Evolutionary conservation across 805 yeast genomes (phyloP).

Genomic region (Vanderwaltozyma polyspora): DNA sequence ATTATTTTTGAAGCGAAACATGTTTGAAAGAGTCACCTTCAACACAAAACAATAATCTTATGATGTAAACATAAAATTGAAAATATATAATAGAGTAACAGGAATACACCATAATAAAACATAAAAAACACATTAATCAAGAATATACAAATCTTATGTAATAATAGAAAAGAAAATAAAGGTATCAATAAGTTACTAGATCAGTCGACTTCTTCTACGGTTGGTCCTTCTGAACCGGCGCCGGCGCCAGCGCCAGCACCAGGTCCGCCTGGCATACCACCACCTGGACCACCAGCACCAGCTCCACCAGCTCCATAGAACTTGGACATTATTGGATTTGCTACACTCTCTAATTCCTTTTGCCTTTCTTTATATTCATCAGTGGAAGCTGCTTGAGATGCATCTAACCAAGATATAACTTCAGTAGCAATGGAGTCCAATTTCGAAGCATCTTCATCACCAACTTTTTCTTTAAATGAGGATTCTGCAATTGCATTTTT

Average conservation of each 20-base stretch:
- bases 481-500: constrained; percentile 71
- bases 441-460: constrained; percentile 50
- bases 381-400: constrained; percentile 78
- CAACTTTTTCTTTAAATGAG: constrained; percentile 66
- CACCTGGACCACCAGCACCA: constrained; percentile 50
- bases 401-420: constrained; percentile 87
- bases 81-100: too few species aligned
- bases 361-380: constrained; percentile 87
- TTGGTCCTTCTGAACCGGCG: constrained; percentile 47
- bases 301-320: constrained; percentile 90
- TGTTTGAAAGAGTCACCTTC: too few species aligned
- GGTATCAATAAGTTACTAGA: too few species aligned
- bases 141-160: too few species aligned
- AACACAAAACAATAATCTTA: too few species aligned
- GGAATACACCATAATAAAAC: too few species aligned
- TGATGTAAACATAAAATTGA: too few species aligned
- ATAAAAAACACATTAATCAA: too few species aligned
- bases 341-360: constrained; percentile 87
- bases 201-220: constrained; percentile 77
- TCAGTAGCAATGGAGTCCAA: constrained; percentile 70
- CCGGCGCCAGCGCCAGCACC: constrained; percentile 37
- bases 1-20: too few species aligned
- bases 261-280: constrained; percentile 45
- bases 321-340: constrained; percentile 93
- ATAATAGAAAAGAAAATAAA: too few species aligned